These are phyloP conservation scores for Aegilops longissima DNA, from an alignment of 176 grass and related monocot species.

Conservation along the genomic window DNA sequence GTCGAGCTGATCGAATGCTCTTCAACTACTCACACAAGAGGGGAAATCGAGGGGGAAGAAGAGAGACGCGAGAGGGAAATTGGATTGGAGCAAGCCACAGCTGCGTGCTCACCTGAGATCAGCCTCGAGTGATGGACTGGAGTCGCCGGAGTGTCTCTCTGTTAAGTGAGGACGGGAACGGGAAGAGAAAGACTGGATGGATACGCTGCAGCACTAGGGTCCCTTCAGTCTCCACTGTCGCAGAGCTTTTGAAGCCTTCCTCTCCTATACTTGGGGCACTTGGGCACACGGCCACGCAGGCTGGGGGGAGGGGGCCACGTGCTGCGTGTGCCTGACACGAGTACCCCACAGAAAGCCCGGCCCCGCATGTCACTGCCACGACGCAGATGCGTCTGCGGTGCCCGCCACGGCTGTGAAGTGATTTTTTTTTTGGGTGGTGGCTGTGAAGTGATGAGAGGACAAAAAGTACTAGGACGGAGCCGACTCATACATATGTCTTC, in stretches of 20 bases:
- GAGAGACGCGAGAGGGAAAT: background rate
- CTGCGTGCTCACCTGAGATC: constrained; percentile 31
- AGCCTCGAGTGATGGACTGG: background rate
- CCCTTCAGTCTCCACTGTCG: background rate
- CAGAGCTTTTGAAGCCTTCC: background rate
- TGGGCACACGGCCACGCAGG: background rate
- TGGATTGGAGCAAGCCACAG: background rate
- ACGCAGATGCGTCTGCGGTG: background rate
- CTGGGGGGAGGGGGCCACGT: background rate
- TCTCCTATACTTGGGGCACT: background rate
- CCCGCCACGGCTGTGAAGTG: background rate
- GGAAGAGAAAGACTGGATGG: background rate
- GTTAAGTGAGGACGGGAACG: background rate
- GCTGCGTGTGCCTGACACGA: background rate
- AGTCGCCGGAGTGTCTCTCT: too few species aligned
- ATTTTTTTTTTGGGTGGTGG: too few species aligned
- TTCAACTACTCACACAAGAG: background rate
- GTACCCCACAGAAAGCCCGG: background rate
- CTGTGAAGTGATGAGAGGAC: background rate
- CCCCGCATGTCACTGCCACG: background rate
- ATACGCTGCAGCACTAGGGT: background rate
- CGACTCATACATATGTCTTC: background rate
- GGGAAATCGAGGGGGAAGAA: background rate
- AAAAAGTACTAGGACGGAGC: constrained; percentile 1
- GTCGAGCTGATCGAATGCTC: background rate